Evolutionary conservation across 2,329 filamentous ascomycete species (phyloP).

Genomic region (Exophiala bonariae): DNA sequence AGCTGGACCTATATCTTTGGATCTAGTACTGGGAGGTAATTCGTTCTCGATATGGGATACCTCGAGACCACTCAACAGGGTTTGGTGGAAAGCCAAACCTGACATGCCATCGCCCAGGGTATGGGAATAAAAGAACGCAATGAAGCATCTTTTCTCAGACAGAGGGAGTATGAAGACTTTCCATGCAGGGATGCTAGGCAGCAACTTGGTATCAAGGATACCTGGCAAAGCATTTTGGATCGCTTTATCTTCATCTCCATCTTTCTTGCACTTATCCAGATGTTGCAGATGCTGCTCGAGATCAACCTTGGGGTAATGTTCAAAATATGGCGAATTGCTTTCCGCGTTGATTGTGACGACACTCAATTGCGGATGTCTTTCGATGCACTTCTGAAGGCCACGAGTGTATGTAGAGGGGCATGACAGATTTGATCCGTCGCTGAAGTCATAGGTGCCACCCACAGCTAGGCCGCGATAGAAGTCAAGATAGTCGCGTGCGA

Average conservation of each 20-base stretch:
- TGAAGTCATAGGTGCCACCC: constrained; percentile 36
- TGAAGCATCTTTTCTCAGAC: constrained; percentile 29
- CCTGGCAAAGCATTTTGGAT: constrained; percentile 18
- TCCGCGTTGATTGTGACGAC: constrained; percentile 28
- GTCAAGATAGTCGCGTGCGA: constrained; percentile 41
- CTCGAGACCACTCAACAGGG: constrained; percentile 34
- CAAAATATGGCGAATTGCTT: constrained; percentile 1
- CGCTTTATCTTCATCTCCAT: constrained; percentile 6
- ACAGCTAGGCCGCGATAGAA: constrained; percentile 43
- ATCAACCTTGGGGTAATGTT: constrained; percentile 31
- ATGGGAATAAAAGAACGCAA: constrained; percentile 47
- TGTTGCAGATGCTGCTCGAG: constrained; percentile 42
- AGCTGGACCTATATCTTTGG: constrained; percentile 5
- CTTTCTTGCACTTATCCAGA: constrained; percentile 5
- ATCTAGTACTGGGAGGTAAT: background rate
- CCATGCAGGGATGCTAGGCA: constrained; percentile 40
- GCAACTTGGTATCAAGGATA: constrained; percentile 7
- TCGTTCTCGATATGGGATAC: background rate
- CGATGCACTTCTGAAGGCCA: constrained; percentile 40
- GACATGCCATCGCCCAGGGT: constrained; percentile 45
- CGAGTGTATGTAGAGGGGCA: constrained; percentile 29
- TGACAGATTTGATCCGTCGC: constrained; percentile 13
- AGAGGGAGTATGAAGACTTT: constrained; percentile 40
- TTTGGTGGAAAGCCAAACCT: constrained; percentile 44
- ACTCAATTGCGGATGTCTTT: constrained; percentile 39